These are phyloP conservation scores for Suillus subaureus DNA, from an alignment of 768 basidiomycete genomes.

Conservation along the genomic window DNA sequence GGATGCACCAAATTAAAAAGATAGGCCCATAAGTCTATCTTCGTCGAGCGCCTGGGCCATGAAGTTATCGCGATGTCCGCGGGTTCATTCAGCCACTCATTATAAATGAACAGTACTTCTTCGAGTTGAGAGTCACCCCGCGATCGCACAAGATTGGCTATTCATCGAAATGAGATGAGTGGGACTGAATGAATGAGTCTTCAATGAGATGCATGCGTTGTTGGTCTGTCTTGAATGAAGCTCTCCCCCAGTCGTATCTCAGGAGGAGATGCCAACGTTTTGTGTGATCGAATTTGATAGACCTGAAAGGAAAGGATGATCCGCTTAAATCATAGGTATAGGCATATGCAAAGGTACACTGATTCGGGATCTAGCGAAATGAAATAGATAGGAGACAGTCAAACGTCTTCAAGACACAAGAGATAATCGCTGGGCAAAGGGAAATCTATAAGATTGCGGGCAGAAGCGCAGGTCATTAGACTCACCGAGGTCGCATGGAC, in stretches of 20 bases:
- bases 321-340: constrained; percentile 3
- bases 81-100: neutral
- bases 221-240: constrained; percentile 4
- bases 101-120: neutral
- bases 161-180: constrained; percentile 2
- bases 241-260: neutral
- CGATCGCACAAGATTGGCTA: constrained; percentile 2
- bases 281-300: constrained; percentile 5
- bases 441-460: constrained; percentile 4
- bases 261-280: constrained; percentile 1
- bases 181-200: constrained; percentile 1
- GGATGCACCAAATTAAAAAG: neutral
- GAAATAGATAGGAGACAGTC: neutral
- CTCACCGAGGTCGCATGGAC: neutral
- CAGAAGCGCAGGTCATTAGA: constrained; percentile 1
- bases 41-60: neutral
- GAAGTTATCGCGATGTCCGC: constrained; percentile 9
- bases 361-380: constrained; percentile 7
- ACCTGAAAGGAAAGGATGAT: constrained; percentile 3
- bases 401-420: neutral
- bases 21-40: constrained; percentile 5
- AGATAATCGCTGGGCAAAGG: constrained; percentile 10
- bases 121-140: neutral
- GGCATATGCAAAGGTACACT: constrained; percentile 1
- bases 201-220: constrained; percentile 7